Percentiles rank a stretch among this genome's conserved stretches.
Conservation (phyloP, 352 stramenopile species). For the Phytophthora cactorum region DNA sequence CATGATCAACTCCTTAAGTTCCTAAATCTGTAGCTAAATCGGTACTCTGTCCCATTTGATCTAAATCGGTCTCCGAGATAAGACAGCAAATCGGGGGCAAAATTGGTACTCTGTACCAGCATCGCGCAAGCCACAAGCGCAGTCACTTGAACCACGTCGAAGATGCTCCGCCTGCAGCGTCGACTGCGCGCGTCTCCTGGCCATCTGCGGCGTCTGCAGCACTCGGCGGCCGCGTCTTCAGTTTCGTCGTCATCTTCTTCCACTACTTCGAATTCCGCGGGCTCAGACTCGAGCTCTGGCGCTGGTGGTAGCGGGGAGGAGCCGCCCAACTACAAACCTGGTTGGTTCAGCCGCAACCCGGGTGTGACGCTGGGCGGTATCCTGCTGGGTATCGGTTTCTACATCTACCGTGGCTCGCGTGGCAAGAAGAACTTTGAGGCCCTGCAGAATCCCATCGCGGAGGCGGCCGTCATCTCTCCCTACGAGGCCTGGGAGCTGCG, state of each 20-base stretch:
- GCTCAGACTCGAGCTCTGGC: conserved; percentile 8
- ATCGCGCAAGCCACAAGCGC: conserved; percentile 1
- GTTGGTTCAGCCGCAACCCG: conserved; percentile 87
- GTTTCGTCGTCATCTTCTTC: conserved; percentile 12
- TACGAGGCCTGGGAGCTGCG: conserved; percentile 89
- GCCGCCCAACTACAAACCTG: conserved; percentile 80
- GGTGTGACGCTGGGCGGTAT: conserved; percentile 78
- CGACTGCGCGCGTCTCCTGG: conserved; percentile 14
- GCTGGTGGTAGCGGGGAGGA: conserved; percentile 38
- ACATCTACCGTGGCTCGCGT: conserved; percentile 74
- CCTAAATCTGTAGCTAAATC: too few species aligned
- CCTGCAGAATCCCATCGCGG: conserved; percentile 73
- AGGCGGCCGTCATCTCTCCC: conserved; percentile 78
- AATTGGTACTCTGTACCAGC: not conserved
- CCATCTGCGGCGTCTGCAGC: conserved; percentile 24
- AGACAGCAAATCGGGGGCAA: too few species aligned
- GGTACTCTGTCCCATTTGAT: too few species aligned
- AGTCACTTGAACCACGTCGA: not conserved
- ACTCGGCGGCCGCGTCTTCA: conserved; percentile 7
- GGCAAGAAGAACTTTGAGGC: conserved; percentile 86
- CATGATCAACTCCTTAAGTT: too few species aligned
- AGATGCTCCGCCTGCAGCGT: conserved; percentile 33
- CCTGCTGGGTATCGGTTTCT: conserved; percentile 66
- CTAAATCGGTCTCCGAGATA: too few species aligned
- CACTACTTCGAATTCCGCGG: conserved; percentile 5